A percentile compares a stretch with the other conserved stretches of the same genome.
These are phyloP conservation scores for Coemansia sp. DNA, from an alignment of 192 early-diverging fungal genomes.

Conservation along the genomic window DNA sequence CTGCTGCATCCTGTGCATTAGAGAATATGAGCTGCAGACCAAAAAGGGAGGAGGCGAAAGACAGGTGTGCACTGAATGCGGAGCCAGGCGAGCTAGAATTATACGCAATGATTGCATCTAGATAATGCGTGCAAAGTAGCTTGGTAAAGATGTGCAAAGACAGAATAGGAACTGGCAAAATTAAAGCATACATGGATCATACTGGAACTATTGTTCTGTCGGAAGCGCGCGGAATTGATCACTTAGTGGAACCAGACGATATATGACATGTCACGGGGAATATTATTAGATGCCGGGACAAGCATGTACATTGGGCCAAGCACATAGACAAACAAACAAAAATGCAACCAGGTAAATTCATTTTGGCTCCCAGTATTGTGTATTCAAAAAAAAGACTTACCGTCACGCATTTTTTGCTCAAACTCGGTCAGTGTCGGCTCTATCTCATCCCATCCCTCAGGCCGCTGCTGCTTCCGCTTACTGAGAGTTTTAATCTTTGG, in stretches of 20 bases:
- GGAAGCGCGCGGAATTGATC: too few species aligned
- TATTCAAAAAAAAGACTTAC: conserved; percentile 22
- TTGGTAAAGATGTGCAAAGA: background rate
- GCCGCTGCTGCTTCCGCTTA: conserved; percentile 76
- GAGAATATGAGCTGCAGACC: too few species aligned
- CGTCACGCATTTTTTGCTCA: conserved; percentile 90
- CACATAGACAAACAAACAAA: too few species aligned
- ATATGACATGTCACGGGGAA: too few species aligned
- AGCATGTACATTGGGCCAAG: too few species aligned
- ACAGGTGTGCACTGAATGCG: too few species aligned
- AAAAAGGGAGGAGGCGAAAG: too few species aligned
- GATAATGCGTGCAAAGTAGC: conserved; percentile 6
- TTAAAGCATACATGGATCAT: conserved; percentile 1
- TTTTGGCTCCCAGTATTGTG: background rate
- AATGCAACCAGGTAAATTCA: background rate
- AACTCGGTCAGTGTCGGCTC: conserved; percentile 92
- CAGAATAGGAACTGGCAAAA: background rate
- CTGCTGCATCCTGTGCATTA: background rate
- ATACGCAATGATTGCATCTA: conserved; percentile 6
- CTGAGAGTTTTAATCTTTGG: conserved; percentile 67
- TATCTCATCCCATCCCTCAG: conserved; percentile 93
- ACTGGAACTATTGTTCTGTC: too few species aligned
- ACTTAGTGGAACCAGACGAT: too few species aligned
- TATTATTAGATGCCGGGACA: too few species aligned
- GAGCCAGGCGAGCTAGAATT: background rate